Conservation (phyloP, 495 filamentous ascomycete genomes). For the Tirmania nivea region DNA sequence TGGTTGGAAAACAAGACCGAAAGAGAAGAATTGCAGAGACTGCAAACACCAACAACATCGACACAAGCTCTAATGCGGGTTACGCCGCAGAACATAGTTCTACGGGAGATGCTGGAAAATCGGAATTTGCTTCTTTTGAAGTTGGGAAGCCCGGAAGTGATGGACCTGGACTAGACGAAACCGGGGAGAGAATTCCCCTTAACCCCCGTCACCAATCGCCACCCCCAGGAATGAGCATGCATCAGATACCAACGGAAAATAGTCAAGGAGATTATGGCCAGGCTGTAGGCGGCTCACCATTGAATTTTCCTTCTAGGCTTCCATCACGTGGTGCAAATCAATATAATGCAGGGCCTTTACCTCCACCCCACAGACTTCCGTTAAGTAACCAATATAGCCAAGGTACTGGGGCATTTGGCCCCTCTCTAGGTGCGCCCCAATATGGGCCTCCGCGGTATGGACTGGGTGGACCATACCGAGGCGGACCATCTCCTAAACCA, state of each 20-base stretch:
- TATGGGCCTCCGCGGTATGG: background rate
- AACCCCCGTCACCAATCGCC: slow-evolving; percentile 27
- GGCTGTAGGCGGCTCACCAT: background rate
- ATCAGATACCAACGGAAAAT: background rate
- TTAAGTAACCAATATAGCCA: background rate
- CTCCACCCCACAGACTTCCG: background rate
- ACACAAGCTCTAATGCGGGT: slow-evolving; percentile 26
- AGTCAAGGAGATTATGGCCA: background rate
- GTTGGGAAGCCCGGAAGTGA: slow-evolving; percentile 23
- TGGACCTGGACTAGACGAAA: slow-evolving; percentile 29
- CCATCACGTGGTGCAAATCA: background rate
- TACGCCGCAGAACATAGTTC: slow-evolving; percentile 24
- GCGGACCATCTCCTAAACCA: slow-evolving; percentile 21
- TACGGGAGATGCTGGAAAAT: slow-evolving; percentile 22
- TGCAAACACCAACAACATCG: slow-evolving; percentile 77
- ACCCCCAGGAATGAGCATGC: background rate
- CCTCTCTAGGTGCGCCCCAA: background rate
- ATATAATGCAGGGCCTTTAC: background rate
- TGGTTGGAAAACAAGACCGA: slow-evolving; percentile 77
- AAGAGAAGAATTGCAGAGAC: slow-evolving; percentile 83
- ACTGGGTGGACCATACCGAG: background rate
- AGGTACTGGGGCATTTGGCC: background rate
- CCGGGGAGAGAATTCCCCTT: slow-evolving; percentile 64
- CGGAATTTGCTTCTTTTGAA: slow-evolving; percentile 63
- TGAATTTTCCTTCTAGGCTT: background rate